phyloP scores from a whole-genome alignment of 768 basidiomycete species.

The Butyriboletus loyo region DNA sequence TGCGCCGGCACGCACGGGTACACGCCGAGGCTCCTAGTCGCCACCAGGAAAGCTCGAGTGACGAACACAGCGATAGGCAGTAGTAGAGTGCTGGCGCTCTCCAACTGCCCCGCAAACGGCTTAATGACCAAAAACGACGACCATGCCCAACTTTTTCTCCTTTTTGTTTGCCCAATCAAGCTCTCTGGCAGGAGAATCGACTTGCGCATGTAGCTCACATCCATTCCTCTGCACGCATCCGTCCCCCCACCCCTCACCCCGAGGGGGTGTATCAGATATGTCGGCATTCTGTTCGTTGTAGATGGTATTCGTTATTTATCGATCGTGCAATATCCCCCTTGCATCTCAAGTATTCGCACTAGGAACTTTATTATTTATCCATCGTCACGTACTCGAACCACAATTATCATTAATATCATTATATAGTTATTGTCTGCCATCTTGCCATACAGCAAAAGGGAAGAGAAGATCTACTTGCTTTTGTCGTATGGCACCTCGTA shows the following conservation, averaged over 20 bases:
- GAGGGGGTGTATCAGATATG: slow-evolving; percentile 17
- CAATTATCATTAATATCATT: too few relatives aligned
- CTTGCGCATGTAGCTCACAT: neutral
- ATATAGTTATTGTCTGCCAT: too few relatives aligned
- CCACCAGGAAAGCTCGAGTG: slow-evolving; percentile 41
- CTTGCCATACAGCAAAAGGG: too few relatives aligned
- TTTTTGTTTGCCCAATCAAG: neutral
- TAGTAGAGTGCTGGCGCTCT: slow-evolving; percentile 22
- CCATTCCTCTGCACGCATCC: neutral
- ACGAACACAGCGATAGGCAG: slow-evolving; percentile 43
- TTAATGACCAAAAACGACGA: slow-evolving; percentile 4
- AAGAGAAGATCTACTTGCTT: too few relatives aligned
- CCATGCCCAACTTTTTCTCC: neutral
- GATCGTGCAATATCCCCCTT: slow-evolving; percentile 12
- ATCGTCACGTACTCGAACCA: too few relatives aligned
- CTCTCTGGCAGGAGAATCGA: neutral
- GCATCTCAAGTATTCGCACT: slow-evolving; percentile 16
- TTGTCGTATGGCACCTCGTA: too few relatives aligned
- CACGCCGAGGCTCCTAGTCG: slow-evolving; percentile 42
- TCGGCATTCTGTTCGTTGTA: neutral
- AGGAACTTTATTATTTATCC: too few relatives aligned
- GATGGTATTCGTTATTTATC: slow-evolving; percentile 13
- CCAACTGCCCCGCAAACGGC: slow-evolving; percentile 2
- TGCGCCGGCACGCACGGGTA: slow-evolving; percentile 80
- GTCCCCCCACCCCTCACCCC: neutral